These are phyloP conservation scores for Cladorrhinum sp. DNA, from an alignment of 2,329 filamentous ascomycete genomes.

Conservation along the genomic window DNA sequence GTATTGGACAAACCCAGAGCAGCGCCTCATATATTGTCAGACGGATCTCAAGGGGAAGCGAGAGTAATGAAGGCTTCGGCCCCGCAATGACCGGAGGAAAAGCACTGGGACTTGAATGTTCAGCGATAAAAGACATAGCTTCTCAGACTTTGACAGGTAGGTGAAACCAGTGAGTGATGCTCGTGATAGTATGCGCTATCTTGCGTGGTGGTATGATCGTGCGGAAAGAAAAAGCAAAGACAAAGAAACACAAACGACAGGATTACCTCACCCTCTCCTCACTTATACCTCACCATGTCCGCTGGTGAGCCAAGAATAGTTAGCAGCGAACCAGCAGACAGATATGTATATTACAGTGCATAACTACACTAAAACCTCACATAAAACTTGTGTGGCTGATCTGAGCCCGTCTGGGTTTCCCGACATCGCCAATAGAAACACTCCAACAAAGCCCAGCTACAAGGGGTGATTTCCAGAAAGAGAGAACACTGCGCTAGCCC, in stretches of 20 bases:
- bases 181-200: background rate
- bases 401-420: background rate
- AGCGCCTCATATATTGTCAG: conserved; percentile 41
- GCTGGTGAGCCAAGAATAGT: no score
- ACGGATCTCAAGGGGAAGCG: conserved; percentile 44
- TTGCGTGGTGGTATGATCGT: background rate
- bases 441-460: background rate
- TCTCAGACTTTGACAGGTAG: no score
- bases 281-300: background rate
- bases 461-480: background rate
- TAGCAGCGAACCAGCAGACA: no score
- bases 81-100: background rate
- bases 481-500: background rate
- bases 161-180: no score
- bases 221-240: background rate
- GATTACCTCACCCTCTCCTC: background rate
- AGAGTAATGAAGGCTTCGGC: conserved; percentile 30
- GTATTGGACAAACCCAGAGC: conserved; percentile 40
- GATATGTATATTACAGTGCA: no score
- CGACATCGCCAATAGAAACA: background rate
- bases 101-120: background rate
- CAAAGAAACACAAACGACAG: background rate
- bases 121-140: background rate
- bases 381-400: background rate
- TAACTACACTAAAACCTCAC: background rate